Base-by-base conservation (phyloP, 202 grass and related monocot genomes). In the Musa balbisiana region DNA sequence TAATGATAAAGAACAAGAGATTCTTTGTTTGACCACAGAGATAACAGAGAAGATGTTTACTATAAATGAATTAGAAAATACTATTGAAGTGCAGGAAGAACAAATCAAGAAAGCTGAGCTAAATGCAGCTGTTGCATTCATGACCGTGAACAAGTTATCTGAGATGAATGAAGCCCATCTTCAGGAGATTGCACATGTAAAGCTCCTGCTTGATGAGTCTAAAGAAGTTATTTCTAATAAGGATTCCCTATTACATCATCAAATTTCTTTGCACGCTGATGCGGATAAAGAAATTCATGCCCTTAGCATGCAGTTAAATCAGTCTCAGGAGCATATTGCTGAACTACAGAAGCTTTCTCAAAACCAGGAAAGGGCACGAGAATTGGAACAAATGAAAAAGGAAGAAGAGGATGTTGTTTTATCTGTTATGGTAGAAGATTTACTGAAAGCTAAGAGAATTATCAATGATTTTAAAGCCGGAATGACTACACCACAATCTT, bases 1-100 rank as follows among this genome's bases (percentile, higher is more conserved):
- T 77, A 80, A 26, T 78, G 78, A 94, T 52, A 82, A 88, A 94
- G 95, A 88, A 80, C 78, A 58, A 79, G 76, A 80, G 82, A 84
- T 94, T 78, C 49, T 69, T 82, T 49, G 81, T 69, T 76, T 99
- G 80, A 84, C 82, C 67, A 86, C 84, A 66, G 79, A 94, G 65
- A 25, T 84, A 87, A 68, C 73, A 33, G 67, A 77, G 60, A 71
- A 72, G 50, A 20, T 17, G 43, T 71, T 10, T 71, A 20, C 14
- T 53, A 51, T 78, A 52, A 11, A 23, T 54, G 67, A 77, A 64
- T 26, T 83, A 63, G 81, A 83, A 27, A 71, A 79, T 16, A 25
- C 0, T 3, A 51, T 79, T 2, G 62, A 74, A 84, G n/a, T 52
- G n/a, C 49, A 74, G 16, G 62, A 69, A 26, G 64, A 74, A 60